These are phyloP conservation scores for Candida krabiensis DNA, from an alignment of 805 yeast genomes.

Conservation along the genomic window DNA sequence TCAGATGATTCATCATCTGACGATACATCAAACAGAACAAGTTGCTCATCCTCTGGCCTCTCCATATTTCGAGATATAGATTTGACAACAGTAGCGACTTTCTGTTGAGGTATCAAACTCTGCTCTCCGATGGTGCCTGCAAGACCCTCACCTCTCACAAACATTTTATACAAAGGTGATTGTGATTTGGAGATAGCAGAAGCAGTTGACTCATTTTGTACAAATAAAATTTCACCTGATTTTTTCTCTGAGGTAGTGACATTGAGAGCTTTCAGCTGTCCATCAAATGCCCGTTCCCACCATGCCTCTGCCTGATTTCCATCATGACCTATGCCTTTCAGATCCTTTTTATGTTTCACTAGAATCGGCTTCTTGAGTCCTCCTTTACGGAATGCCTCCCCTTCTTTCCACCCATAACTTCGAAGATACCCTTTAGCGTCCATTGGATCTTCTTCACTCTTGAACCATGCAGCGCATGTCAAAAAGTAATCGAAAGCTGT, in stretches of 20 bases:
- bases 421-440: slow-evolving; percentile 70
- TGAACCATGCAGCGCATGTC: too few relatives aligned
- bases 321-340: slow-evolving; percentile 85
- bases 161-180: slow-evolving; percentile 81
- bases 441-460: too few relatives aligned
- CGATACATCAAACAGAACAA: slow-evolving; percentile 21
- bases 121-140: slow-evolving; percentile 62
- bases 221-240: slow-evolving; percentile 11
- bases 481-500: too few relatives aligned
- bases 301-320: slow-evolving; percentile 79
- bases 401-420: slow-evolving; percentile 90
- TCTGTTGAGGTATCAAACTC: slow-evolving; percentile 2
- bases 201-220: slow-evolving; percentile 49
- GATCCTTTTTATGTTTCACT: slow-evolving; percentile 87
- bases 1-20: slow-evolving; percentile 15
- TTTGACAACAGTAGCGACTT: slow-evolving; percentile 12
- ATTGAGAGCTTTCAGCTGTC: slow-evolving; percentile 78
- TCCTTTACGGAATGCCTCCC: slow-evolving; percentile 78
- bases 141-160: slow-evolving; percentile 83
- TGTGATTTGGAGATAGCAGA: slow-evolving; percentile 47
- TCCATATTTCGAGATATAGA: slow-evolving; percentile 16
- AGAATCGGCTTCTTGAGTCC: slow-evolving; percentile 83
- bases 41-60: slow-evolving; percentile 15
- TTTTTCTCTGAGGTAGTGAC: slow-evolving; percentile 12
- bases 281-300: slow-evolving; percentile 98